These are phyloP conservation scores for Zymoseptoria brevis DNA, from an alignment of 2,329 filamentous ascomycete species.

Conservation along the genomic window DNA sequence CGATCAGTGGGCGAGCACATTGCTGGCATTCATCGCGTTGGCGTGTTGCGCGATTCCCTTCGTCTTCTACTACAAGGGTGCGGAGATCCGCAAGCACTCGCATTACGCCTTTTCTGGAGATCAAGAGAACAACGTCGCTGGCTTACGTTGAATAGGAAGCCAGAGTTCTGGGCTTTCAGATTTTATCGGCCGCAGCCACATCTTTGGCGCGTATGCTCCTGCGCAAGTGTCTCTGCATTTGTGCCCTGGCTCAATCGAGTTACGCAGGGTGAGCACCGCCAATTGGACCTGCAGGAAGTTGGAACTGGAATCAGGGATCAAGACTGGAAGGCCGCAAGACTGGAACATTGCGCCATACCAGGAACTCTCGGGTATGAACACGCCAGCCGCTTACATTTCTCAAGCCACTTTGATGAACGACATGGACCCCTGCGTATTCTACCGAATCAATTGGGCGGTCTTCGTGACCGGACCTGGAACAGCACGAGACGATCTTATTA, in stretches of 20 bases:
- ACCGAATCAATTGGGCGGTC: not conserved
- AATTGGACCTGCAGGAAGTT: not conserved
- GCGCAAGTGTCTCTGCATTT: not conserved
- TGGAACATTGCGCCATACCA: not conserved
- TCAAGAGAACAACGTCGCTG: slow-evolving; percentile 36
- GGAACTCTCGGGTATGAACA: not conserved
- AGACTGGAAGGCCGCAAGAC: not conserved
- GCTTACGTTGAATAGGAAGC: slow-evolving; percentile 11
- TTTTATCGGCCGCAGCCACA: not conserved
- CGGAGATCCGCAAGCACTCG: slow-evolving; percentile 57
- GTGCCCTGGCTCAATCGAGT: not conserved
- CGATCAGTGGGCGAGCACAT: slow-evolving; percentile 39
- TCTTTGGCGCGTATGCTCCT: not conserved
- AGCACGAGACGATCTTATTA: not conserved
- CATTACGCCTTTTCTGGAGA: slow-evolving; percentile 63
- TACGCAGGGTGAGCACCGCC: not conserved
- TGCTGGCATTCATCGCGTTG: slow-evolving; percentile 38
- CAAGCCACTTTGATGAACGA: not conserved
- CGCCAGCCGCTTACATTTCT: not conserved
- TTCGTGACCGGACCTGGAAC: not conserved
- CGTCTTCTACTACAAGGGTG: slow-evolving; percentile 72
- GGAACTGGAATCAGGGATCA: not conserved
- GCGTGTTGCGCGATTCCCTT: slow-evolving; percentile 40
- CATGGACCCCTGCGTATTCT: not conserved
- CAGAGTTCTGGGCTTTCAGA: not conserved